A percentile compares a stretch with the other conserved stretches of the same genome.
Evolutionary conservation across 2,329 filamentous ascomycete genomes (phyloP).

Genomic region (Colletotrichum neosansevieriae): DNA sequence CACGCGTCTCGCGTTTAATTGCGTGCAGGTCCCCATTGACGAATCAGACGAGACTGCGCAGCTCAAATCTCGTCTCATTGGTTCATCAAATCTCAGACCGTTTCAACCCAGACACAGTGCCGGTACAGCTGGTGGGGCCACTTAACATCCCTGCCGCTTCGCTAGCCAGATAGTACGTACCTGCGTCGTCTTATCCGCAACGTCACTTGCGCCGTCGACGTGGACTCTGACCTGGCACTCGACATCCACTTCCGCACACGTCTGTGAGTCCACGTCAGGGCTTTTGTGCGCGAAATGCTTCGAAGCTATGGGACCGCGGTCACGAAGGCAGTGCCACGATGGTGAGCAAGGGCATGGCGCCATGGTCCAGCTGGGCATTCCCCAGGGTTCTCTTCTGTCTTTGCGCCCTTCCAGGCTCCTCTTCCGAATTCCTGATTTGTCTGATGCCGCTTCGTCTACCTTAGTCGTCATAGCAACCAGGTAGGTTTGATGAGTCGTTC

Average conservation of each 20-base stretch:
- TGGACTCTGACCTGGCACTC: constrained; percentile 2
- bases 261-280: constrained; percentile 21
- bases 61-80: not conserved
- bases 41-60: not conserved
- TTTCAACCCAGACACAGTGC: constrained; percentile 35
- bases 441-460: constrained; percentile 15
- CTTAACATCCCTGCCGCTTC: not conserved
- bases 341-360: not conserved
- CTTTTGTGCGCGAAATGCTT: constrained; percentile 11
- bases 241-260: constrained; percentile 9
- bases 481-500: constrained; percentile 9
- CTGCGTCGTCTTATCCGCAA: constrained; percentile 21
- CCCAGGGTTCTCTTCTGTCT: not conserved
- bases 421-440: constrained; percentile 13
- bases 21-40: constrained; percentile 23
- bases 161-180: constrained; percentile 19
- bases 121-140: not conserved
- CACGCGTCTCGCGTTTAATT: constrained; percentile 34
- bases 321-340: constrained; percentile 2
- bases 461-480: constrained; percentile 30
- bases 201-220: constrained; percentile 9
- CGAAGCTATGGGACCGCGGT: not conserved
- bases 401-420: constrained; percentile 2
- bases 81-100: constrained; percentile 6
- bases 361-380: not conserved